A percentile compares a stretch with the other conserved stretches of the same genome.
Conservation (phyloP, 2,329 filamentous ascomycete genomes). For the Tympanopsis confertula region DNA sequence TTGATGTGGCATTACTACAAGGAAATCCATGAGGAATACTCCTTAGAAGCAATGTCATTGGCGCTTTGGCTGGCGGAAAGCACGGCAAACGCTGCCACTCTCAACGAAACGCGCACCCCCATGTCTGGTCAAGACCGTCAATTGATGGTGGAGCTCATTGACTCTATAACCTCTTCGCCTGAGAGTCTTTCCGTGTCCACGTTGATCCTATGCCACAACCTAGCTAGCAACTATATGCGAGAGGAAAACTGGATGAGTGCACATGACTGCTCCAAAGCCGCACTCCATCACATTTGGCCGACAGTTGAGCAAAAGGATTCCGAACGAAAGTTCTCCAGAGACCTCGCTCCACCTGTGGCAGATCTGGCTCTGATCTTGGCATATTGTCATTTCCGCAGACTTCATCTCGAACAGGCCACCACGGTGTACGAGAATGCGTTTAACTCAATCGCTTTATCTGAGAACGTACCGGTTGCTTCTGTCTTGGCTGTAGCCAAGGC, state of each 20-base stretch:
- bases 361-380: conserved; percentile 17
- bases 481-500: conserved; percentile 18
- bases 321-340: conserved; percentile 14
- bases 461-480: conserved; percentile 16
- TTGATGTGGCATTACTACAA: background rate
- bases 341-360: conserved; percentile 16
- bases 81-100: background rate
- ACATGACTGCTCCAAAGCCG: conserved; percentile 9
- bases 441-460: conserved; percentile 15
- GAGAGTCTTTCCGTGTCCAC: conserved; percentile 12
- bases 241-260: conserved; percentile 15
- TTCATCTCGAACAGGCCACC: conserved; percentile 15
- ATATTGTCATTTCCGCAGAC: conserved; percentile 18
- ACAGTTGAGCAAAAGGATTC: conserved; percentile 14
- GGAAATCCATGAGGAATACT: background rate
- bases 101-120: background rate
- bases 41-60: background rate
- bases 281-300: conserved; percentile 18
- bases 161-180: background rate
- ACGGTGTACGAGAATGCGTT: conserved; percentile 19
- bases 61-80: background rate
- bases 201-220: conserved; percentile 16
- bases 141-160: background rate
- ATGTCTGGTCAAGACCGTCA: background rate
- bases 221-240: conserved; percentile 13